Percentiles rank a stretch among this genome's conserved stretches.
Evolutionary conservation across 2,329 filamentous ascomycete genomes (phyloP).

Genomic region (Ophiostoma sp.): DNA sequence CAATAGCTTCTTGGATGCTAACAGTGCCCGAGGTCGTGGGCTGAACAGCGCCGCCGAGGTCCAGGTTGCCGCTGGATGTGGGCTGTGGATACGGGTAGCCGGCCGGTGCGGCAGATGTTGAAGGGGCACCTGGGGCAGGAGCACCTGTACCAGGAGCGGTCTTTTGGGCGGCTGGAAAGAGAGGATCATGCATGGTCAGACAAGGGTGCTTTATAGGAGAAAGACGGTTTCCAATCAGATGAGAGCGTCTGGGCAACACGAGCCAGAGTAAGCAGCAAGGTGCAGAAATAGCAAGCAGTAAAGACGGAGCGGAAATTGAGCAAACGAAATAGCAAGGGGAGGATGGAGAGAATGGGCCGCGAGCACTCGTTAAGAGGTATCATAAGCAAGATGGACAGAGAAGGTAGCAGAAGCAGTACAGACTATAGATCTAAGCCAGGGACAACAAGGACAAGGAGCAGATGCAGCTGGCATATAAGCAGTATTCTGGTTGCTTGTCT

Average conservation of each 20-base stretch:
- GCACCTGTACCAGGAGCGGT: conserved; percentile 23
- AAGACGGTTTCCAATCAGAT: background rate
- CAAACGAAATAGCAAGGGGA: background rate
- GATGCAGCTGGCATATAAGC: no score
- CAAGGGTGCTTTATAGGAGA: background rate
- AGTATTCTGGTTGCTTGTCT: no score
- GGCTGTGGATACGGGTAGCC: conserved; percentile 52
- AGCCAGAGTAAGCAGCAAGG: background rate
- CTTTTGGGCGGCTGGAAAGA: conserved; percentile 27
- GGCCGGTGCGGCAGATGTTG: conserved; percentile 26
- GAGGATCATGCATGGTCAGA: conserved; percentile 24
- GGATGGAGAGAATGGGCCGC: background rate
- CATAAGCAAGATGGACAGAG: no score
- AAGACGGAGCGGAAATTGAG: background rate
- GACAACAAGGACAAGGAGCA: background rate
- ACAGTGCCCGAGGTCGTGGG: conserved; percentile 75
- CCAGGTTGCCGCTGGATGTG: conserved; percentile 67
- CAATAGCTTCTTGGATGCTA: conserved; percentile 76
- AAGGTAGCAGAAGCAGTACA: background rate
- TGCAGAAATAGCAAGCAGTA: background rate
- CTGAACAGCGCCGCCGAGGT: conserved; percentile 67
- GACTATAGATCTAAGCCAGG: background rate
- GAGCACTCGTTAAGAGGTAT: background rate
- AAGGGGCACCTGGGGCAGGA: conserved; percentile 19
- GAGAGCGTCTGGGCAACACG: background rate